phyloP scores from a whole-genome alignment of 306 rosid species.

The Cyclanthera cordifolia region DNA sequence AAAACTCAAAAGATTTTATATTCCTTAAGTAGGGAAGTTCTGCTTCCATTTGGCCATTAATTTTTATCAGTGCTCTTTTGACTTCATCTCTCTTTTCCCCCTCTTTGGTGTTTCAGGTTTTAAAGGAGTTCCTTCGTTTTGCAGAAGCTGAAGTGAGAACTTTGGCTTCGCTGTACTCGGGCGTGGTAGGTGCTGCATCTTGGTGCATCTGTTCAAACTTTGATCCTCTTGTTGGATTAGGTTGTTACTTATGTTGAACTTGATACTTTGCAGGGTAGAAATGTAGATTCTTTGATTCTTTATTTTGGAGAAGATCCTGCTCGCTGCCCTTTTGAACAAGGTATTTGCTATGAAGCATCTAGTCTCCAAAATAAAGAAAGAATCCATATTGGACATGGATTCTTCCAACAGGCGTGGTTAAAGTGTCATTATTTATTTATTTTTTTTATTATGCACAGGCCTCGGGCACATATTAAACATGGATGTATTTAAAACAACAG shows the following conservation, averaged over 20 bases:
- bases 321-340: slow-evolving; percentile 86
- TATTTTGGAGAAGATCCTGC: slow-evolving; percentile 94
- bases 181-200: slow-evolving; percentile 53
- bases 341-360: slow-evolving; percentile 15
- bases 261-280: slow-evolving; percentile 57
- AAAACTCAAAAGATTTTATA: too few species aligned
- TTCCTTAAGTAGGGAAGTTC: neutral
- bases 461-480: too few species aligned
- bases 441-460: too few species aligned
- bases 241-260: slow-evolving; percentile 17
- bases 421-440: too few species aligned
- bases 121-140: slow-evolving; percentile 58
- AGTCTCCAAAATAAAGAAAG: too few species aligned
- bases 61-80: neutral
- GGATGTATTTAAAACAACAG: too few species aligned
- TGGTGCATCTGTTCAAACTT: neutral
- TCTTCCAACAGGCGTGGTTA: too few species aligned
- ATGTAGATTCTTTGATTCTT: slow-evolving; percentile 67
- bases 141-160: slow-evolving; percentile 90
- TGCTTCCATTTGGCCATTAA: neutral
- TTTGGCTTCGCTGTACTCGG: slow-evolving; percentile 67
- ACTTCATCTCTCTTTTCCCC: neutral
- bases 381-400: too few species aligned
- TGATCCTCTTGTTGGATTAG: neutral
- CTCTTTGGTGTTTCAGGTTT: slow-evolving; percentile 29